Evolutionary conservation across 192 early-diverging fungal genomes (phyloP), one percentile per base, ranked within the genome.

Genomic region (Chytriomyces hyalinus): DNA sequence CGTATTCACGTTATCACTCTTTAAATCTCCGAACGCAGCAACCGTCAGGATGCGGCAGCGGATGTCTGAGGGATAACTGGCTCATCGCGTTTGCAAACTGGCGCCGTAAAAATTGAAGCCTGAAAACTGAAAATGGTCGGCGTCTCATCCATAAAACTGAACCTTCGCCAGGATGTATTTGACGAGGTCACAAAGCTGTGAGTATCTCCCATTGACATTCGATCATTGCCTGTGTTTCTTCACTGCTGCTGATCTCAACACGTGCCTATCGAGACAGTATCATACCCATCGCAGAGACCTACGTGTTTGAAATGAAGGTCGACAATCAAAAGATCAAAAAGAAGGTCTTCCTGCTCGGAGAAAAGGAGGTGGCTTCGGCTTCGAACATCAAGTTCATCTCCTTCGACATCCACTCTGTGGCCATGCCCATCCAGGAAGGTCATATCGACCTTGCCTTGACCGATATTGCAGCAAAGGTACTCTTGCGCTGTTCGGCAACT

Each of bases 311-410:
- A 7, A 45, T 67, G 26, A 76, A 76, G 63, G 66, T 76, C 44
- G 61, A 49, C 7, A 50, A 66, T 50, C 63, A 66, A 45, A 24
- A 65, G 9, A 76, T 76, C 63, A 65, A 50, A 13, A 65, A 67
- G 64, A 43, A 65, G n/a, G 15, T 76, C 26, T 48, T 49, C 24
- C 50, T 76, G 9, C 50, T 76, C n/a, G 74, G 64, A 4, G 49
- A 76, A 36, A 50, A 53, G 46, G 47, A 66, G 43, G 17, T 67
- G 7, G 74, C 63, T 13, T n/a, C 63, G 13, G 74, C 74, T 50
- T 51, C 10, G 28, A 67, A 76, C 74, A 76, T 66, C 47, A 46
- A 67, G 46, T n/a, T 76, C 49, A 6, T 20, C 10, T 17, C 6
- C 6, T 76, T 76, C 47, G 49, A 67, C 62, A 76, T 76, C n/a